These are phyloP conservation scores for Trebouxia gelatinosa DNA, from an alignment of 163 green algal species.

Conservation along the genomic window DNA sequence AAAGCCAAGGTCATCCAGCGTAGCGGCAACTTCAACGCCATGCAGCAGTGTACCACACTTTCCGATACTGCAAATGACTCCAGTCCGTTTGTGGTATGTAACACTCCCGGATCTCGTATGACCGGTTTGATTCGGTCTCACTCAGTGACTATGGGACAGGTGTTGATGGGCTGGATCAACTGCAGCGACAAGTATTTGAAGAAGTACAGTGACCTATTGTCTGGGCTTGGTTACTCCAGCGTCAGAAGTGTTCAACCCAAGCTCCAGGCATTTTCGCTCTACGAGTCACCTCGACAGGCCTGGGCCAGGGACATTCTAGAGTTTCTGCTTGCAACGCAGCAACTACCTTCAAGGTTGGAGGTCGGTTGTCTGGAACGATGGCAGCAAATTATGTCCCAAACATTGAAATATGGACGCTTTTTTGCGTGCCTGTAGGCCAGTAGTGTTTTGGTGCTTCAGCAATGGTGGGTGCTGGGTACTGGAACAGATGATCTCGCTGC, in stretches of 20 bases:
- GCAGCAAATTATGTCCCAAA: too few species aligned
- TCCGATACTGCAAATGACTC: too few species aligned
- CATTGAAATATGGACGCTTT: not conserved
- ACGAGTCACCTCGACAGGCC: not conserved
- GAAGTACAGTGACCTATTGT: conserved; percentile 24
- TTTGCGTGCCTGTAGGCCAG: not conserved
- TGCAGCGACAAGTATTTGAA: conserved; percentile 11
- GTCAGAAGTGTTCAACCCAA: conserved; percentile 13
- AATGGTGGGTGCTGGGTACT: conserved; percentile 28
- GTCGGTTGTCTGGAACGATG: too few species aligned
- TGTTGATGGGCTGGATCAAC: conserved; percentile 18
- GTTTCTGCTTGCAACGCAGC: conserved; percentile 1
- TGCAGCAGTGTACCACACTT: too few species aligned
- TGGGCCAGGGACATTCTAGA: conserved; percentile 19
- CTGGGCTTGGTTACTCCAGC: conserved; percentile 5
- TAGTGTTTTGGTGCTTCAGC: conserved; percentile 30
- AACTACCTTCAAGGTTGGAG: too few species aligned
- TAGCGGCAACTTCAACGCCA: too few species aligned
- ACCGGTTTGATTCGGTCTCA: too few species aligned
- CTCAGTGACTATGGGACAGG: too few species aligned
- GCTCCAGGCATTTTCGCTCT: not conserved
- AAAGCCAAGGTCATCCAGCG: too few species aligned
- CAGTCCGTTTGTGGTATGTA: too few species aligned
- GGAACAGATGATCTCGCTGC: not conserved
- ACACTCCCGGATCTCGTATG: too few species aligned